These are phyloP conservation scores for Kodamaea laetipori DNA, from an alignment of 805 yeast species.

Conservation along the genomic window DNA sequence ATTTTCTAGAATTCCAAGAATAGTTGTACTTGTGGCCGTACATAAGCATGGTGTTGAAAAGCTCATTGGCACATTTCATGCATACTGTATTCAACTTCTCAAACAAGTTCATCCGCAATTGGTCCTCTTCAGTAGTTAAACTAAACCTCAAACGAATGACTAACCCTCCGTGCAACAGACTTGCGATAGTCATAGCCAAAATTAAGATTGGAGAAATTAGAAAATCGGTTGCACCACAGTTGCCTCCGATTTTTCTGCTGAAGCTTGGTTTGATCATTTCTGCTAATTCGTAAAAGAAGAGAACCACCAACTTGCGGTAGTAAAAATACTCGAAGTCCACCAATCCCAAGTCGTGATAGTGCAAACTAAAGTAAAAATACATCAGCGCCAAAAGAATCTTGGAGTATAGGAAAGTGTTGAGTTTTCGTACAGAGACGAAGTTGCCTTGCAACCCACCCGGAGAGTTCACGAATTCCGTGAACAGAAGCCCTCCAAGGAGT, in stretches of 20 bases:
- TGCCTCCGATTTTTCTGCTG: not conserved
- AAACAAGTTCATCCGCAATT: not conserved
- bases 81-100: slow-evolving; percentile 1
- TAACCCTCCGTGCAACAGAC: slow-evolving; percentile 10
- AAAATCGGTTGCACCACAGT: slow-evolving; percentile 3
- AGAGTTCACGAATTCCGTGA: not conserved
- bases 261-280: slow-evolving; percentile 5
- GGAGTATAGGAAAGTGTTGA: slow-evolving; percentile 17
- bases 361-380: slow-evolving; percentile 22
- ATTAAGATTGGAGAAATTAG: slow-evolving; percentile 11
- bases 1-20: slow-evolving; percentile 15
- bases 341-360: slow-evolving; percentile 20
- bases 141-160: slow-evolving; percentile 11
- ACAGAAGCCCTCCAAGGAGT: slow-evolving; percentile 24
- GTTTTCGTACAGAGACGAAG: slow-evolving; percentile 8
- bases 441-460: not conserved
- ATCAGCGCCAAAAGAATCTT: slow-evolving; percentile 19
- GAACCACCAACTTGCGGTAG: slow-evolving; percentile 18
- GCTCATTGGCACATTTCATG: not conserved
- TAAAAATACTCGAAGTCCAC: slow-evolving; percentile 19
- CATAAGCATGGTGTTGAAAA: slow-evolving; percentile 1
- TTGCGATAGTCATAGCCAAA: slow-evolving; percentile 6
- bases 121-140: not conserved
- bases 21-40: slow-evolving; percentile 11
- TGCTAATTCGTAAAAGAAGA: slow-evolving; percentile 19